Base-by-base conservation (phyloP, 2,329 filamentous ascomycete species). In the Aspergillus pseudoglaucus region DNA sequence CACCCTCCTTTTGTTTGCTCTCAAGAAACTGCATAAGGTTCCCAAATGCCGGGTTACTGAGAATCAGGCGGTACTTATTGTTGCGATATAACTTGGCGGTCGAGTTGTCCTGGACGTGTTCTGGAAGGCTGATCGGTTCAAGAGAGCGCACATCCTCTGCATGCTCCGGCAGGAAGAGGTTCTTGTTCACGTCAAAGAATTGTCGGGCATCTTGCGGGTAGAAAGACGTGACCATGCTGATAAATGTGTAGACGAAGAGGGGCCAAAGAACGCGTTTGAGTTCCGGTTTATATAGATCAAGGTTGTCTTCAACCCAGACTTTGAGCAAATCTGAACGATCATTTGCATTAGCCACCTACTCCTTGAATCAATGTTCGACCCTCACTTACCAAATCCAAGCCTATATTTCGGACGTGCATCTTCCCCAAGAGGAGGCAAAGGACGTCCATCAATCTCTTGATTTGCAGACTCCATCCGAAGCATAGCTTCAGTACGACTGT, bases 231-330 rank as follows among this genome's bases (percentile, higher is more conserved):
- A 94, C 79, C 47, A 97, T 79, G 48, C 88, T 84, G 22, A 98
- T 75, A 63, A 87, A 96, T 0, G 88, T 93, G 68, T 98, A 95
- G 44, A 97, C 87, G 61, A 96, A 97, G 0, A 94, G 74, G 0
- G 93, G 93, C 90, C 93, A 98, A 14, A 95, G 73, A 3, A 97
- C 75, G 56, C 94, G 90, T 49, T 82, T 80, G 3, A 98, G 76
- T 71, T 98, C 93, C 40, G 91, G 89, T 82, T 95, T 95, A 79
- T 97, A 97, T 23, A 97, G 79, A 55, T 97, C 91, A 20, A 98
- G 77, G 50, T 88, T 90, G 57, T 91, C 90, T 56, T 96, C 90
- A 42, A 95, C 84, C 86, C 90, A 98, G 54, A 82, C 80, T 54
- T 80, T 84, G 38, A 95, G 73, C 38, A 90, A 71, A 48, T 80